These are phyloP conservation scores for Kingdonia uniflora DNA, from an alignment of 164 flowering plant species.

Conservation along the genomic window DNA sequence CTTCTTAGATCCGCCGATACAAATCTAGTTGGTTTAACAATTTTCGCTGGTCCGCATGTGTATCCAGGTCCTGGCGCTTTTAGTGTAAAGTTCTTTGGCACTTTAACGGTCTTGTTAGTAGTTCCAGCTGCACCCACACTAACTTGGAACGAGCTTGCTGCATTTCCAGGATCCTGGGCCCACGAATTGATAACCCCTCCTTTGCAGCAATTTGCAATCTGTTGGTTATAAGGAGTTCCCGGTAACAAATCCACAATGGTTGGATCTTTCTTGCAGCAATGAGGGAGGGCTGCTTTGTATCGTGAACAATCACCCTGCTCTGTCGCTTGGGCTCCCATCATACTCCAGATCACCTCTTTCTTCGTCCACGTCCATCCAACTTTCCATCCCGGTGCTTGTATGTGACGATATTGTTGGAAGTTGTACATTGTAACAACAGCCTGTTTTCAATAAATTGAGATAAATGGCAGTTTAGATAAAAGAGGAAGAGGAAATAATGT, in stretches of 20 bases:
- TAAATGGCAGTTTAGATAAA: no score
- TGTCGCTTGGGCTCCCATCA: slow-evolving; percentile 61
- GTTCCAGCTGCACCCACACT: slow-evolving; percentile 68
- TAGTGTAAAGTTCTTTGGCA: slow-evolving; percentile 72
- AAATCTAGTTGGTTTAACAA: slow-evolving; percentile 47
- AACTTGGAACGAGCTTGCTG: slow-evolving; percentile 54
- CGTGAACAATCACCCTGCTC: slow-evolving; percentile 76
- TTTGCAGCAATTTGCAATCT: slow-evolving; percentile 69
- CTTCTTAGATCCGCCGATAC: slow-evolving; percentile 43
- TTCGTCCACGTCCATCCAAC: slow-evolving; percentile 75
- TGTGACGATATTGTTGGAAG: slow-evolving; percentile 76
- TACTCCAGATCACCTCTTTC: slow-evolving; percentile 71
- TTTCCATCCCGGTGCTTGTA: slow-evolving; percentile 70
- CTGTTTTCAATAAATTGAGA: slow-evolving; percentile 23
- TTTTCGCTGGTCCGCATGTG: slow-evolving; percentile 60
- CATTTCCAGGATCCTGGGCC: slow-evolving; percentile 54
- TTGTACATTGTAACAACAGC: slow-evolving; percentile 71
- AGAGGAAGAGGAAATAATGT: no score
- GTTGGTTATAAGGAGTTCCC: slow-evolving; percentile 74
- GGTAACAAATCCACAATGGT: slow-evolving; percentile 63
- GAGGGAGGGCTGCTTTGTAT: slow-evolving; percentile 52
- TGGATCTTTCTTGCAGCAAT: slow-evolving; percentile 67
- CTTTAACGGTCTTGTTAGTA: slow-evolving; percentile 49
- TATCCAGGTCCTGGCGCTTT: slow-evolving; percentile 72
- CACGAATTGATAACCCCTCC: slow-evolving; percentile 58